These are phyloP conservation scores for Fusarium oligoseptatum DNA, from an alignment of 2,329 filamentous ascomycete species.

Conservation along the genomic window DNA sequence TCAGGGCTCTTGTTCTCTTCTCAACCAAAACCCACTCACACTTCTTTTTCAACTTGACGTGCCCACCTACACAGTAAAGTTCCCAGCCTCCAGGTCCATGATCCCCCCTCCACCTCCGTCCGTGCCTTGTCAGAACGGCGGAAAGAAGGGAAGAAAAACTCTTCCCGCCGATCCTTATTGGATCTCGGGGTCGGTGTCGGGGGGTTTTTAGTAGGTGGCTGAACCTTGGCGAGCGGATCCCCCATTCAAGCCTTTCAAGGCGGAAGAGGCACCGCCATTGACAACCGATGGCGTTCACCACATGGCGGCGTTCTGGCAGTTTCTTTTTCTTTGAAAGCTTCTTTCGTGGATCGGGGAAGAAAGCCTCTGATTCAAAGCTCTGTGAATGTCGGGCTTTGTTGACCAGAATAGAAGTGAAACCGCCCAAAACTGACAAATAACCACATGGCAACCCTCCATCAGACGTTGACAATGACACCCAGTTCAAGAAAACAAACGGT, in stretches of 20 bases:
- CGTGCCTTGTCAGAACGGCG: constrained; percentile 9
- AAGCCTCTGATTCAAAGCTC: constrained; percentile 36
- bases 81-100: neutral
- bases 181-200: constrained; percentile 1
- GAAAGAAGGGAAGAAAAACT: constrained; percentile 23
- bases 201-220: constrained; percentile 13
- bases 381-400: constrained; percentile 25
- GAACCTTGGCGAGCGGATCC: constrained; percentile 9
- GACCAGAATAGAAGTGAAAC: constrained; percentile 22
- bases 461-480: constrained; percentile 23
- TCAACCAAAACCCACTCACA: constrained; percentile 37
- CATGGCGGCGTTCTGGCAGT: constrained; percentile 26
- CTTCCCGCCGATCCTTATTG: constrained; percentile 25
- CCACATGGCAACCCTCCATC: constrained; percentile 10
- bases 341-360: constrained; percentile 17
- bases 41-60: constrained; percentile 1
- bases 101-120: neutral
- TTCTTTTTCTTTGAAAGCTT: constrained; percentile 24
- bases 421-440: constrained; percentile 1
- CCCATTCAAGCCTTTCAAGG: constrained; percentile 5
- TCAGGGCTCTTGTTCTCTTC: neutral
- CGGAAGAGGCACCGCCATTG: constrained; percentile 40
- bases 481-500: neutral
- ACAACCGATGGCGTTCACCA: constrained; percentile 14
- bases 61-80: constrained; percentile 22